Conservation (phyloP, 352 stramenopile genomes). For the Pythium dissotocum region DNA sequence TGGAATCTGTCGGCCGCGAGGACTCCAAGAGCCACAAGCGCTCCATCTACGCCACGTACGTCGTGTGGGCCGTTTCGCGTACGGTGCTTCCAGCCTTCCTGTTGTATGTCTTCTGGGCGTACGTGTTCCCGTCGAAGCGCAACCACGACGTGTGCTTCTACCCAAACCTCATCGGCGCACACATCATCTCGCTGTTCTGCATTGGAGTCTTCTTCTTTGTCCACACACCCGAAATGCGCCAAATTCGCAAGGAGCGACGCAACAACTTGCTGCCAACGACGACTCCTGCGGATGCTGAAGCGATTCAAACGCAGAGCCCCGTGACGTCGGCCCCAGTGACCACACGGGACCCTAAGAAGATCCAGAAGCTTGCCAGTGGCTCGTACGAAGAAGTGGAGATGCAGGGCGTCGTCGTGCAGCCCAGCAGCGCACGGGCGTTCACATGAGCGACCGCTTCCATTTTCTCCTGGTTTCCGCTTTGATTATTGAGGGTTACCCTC, state of each 20-base stretch:
- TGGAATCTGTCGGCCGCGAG: conserved; percentile 65
- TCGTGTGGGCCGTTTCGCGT: conserved; percentile 72
- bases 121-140: conserved; percentile 64
- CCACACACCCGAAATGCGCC: conserved; percentile 66
- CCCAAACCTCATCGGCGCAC: conserved; percentile 69
- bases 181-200: conserved; percentile 82
- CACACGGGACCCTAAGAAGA: conserved; percentile 24
- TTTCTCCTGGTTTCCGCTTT: background rate
- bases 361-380: conserved; percentile 30
- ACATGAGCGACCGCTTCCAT: conserved; percentile 9
- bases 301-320: conserved; percentile 1
- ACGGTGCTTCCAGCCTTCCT: conserved; percentile 76
- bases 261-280: conserved; percentile 15
- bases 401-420: conserved; percentile 12
- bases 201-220: conserved; percentile 83
- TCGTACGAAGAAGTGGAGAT: conserved; percentile 31
- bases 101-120: conserved; percentile 74
- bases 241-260: conserved; percentile 20
- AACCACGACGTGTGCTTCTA: conserved; percentile 82
- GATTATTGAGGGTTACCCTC: background rate
- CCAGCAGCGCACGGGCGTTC: conserved; percentile 20
- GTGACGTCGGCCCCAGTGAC: conserved; percentile 16
- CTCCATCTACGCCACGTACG: conserved; percentile 75
- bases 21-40: conserved; percentile 66
- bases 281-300: background rate